Evolutionary conservation across 495 filamentous ascomycete species (phyloP).

Genomic region (Daldinia bambusicola): DNA sequence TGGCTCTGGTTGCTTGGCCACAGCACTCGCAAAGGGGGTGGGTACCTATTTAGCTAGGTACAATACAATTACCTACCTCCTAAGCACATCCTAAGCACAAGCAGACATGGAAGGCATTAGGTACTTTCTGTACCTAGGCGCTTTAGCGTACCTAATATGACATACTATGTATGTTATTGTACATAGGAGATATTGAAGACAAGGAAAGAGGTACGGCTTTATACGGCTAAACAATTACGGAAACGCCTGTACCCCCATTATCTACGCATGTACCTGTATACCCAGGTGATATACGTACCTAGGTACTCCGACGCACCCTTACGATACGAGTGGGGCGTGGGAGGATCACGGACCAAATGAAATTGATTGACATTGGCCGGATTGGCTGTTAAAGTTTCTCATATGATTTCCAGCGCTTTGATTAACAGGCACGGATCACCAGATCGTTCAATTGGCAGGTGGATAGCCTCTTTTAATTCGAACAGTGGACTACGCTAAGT

Average conservation of each 20-base stretch:
- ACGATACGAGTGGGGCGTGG: conserved; percentile 26
- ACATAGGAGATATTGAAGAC: neutral
- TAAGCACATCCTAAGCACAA: neutral
- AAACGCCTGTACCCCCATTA: too few relatives aligned
- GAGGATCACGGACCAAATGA: conserved; percentile 12
- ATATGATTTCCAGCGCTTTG: conserved; percentile 32
- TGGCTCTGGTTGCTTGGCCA: conserved; percentile 30
- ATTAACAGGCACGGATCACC: conserved; percentile 44
- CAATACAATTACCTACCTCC: neutral
- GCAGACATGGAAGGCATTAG: conserved; percentile 1
- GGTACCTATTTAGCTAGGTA: conserved; percentile 12
- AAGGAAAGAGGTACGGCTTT: neutral
- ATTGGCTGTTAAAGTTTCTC: conserved; percentile 40
- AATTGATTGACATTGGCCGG: conserved; percentile 25
- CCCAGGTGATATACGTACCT: conserved; percentile 6
- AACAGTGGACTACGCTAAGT: conserved; percentile 26
- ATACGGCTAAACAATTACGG: too few relatives aligned
- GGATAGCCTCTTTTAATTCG: conserved; percentile 33
- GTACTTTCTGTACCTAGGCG: too few relatives aligned
- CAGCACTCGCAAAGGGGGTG: conserved; percentile 33
- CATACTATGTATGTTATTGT: neutral
- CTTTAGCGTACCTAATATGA: too few relatives aligned
- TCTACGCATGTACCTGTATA: conserved; percentile 1
- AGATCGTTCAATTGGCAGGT: conserved; percentile 21
- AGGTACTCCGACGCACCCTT: conserved; percentile 7